Evolutionary conservation across 768 basidiomycete genomes (phyloP).

Genomic region (Guyanaporus albipodus): DNA sequence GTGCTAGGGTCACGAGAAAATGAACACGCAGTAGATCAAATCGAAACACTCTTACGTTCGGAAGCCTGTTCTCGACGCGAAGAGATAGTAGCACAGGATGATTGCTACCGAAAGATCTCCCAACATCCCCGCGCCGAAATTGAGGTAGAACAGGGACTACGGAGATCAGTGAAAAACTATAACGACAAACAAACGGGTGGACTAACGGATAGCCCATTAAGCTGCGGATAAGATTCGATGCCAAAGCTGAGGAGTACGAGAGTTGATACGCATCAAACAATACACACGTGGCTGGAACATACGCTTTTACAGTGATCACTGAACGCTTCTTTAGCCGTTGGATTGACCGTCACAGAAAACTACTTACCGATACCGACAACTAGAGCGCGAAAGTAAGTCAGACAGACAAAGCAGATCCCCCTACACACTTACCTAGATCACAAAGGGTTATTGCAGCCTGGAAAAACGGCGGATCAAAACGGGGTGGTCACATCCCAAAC

Average conservation of each 20-base stretch:
- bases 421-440: constrained; percentile 41
- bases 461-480: constrained; percentile 14
- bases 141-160: constrained; percentile 48
- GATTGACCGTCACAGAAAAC: not conserved
- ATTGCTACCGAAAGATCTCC: constrained; percentile 51
- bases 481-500: not conserved
- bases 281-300: constrained; percentile 14
- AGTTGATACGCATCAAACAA: not conserved
- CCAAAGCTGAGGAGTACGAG: constrained; percentile 32
- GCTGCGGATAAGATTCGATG: constrained; percentile 33
- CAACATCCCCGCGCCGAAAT: constrained; percentile 45
- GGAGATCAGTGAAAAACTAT: not conserved
- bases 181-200: not conserved
- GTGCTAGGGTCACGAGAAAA: constrained; percentile 33
- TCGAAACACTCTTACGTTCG: constrained; percentile 31
- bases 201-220: constrained; percentile 39
- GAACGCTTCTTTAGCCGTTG: not conserved
- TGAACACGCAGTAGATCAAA: not conserved
- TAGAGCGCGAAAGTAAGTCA: not conserved
- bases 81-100: constrained; percentile 45
- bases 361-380: constrained; percentile 12
- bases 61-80: constrained; percentile 48
- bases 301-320: constrained; percentile 54
- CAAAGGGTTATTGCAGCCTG: constrained; percentile 35
- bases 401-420: not conserved